Percentiles rank a stretch among this genome's conserved stretches.
phyloP scores from a whole-genome alignment of 345 rosid genomes.

The Salix brachista region DNA sequence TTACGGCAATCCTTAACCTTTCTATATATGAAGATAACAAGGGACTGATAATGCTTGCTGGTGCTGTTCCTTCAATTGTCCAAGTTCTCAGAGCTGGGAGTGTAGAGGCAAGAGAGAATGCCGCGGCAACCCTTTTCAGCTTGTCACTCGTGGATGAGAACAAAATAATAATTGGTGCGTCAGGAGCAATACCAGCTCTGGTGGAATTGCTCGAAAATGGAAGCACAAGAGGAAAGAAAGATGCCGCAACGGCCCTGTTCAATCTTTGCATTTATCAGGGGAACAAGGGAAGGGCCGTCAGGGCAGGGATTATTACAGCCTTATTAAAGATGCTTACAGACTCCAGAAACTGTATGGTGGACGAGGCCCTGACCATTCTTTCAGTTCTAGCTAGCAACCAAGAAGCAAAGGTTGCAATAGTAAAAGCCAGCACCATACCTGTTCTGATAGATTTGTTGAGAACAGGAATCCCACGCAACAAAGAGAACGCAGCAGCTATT shows the following conservation, averaged over 20 bases:
- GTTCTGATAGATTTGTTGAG: constrained; percentile 57
- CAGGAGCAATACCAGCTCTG: constrained; percentile 79
- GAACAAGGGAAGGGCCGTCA: constrained; percentile 82
- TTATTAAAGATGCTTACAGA: constrained; percentile 64
- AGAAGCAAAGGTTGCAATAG: constrained; percentile 67
- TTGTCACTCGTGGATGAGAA: constrained; percentile 84
- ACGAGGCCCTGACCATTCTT: constrained; percentile 74
- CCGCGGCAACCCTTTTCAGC: constrained; percentile 93
- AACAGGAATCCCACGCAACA: constrained; percentile 60
- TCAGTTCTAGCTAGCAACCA: constrained; percentile 70
- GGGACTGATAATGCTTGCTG: constrained; percentile 75
- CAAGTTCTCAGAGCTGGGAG: constrained; percentile 82
- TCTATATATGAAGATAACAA: constrained; percentile 80
- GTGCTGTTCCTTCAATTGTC: constrained; percentile 79
- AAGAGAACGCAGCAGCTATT: constrained; percentile 84
- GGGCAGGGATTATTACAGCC: constrained; percentile 72
- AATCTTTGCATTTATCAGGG: constrained; percentile 82
- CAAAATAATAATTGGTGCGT: constrained; percentile 83
- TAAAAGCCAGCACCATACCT: constrained; percentile 60
- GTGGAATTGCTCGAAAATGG: constrained; percentile 70
- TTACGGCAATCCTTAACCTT: constrained; percentile 85
- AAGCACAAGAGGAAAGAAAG: constrained; percentile 80
- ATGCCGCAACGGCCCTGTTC: constrained; percentile 89
- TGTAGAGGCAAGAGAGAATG: constrained; percentile 86
- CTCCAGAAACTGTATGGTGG: constrained; percentile 59